A percentile compares a stretch with the other conserved stretches of the same genome.
Conservation (phyloP, 2,329 filamentous ascomycete species). For the Stylonectria norvegica region DNA sequence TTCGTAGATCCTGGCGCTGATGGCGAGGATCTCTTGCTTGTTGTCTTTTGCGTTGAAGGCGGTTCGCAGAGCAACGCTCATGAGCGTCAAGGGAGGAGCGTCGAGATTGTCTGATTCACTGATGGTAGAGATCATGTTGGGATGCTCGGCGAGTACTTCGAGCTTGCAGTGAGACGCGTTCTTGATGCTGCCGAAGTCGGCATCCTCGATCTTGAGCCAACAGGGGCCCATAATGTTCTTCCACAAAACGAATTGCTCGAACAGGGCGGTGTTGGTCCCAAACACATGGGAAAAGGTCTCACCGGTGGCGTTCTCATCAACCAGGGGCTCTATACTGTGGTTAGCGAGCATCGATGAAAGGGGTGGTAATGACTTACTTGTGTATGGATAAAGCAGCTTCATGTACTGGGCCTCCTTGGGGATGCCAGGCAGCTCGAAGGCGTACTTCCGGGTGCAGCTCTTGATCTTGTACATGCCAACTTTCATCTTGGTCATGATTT, state of each 20-base stretch:
- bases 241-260: constrained; percentile 98
- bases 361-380: constrained; percentile 46
- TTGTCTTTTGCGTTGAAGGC: constrained; percentile 88
- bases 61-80: constrained; percentile 88
- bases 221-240: constrained; percentile 99
- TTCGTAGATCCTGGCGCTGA: constrained; percentile 89
- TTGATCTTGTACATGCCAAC: constrained; percentile 95
- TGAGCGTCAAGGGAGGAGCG: constrained; percentile 84
- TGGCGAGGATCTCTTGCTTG: constrained; percentile 91
- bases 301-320: constrained; percentile 69
- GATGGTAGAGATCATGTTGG: constrained; percentile 68
- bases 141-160: constrained; percentile 77
- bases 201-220: constrained; percentile 87
- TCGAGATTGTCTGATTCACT: constrained; percentile 79
- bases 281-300: constrained; percentile 95
- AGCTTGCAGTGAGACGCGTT: constrained; percentile 98
- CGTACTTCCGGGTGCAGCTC: constrained; percentile 83
- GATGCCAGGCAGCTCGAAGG: constrained; percentile 84
- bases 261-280: constrained; percentile 86
- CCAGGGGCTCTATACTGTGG: constrained; percentile 51
- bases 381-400: constrained; percentile 94
- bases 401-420: constrained; percentile 89
- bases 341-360: constrained; percentile 14
- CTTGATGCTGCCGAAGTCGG: constrained; percentile 78
- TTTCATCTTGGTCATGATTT: constrained; percentile 80